phyloP scores from a whole-genome alignment of 768 basidiomycete genomes.

The Hypholoma sublateritium region DNA sequence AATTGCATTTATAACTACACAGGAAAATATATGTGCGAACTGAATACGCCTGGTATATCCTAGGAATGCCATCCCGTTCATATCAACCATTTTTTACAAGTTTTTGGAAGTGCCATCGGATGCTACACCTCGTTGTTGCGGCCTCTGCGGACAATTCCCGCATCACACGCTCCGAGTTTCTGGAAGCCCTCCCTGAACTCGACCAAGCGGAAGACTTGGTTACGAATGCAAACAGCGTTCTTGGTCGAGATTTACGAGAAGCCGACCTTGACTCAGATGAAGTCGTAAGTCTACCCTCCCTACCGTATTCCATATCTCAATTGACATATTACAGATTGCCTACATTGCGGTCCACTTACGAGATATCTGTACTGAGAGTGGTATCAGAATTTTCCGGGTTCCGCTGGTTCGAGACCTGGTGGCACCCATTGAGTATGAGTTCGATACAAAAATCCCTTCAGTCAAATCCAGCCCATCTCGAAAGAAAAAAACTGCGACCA shows the following conservation, averaged over 20 bases:
- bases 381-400: conserved; percentile 35
- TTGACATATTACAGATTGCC: conserved; percentile 32
- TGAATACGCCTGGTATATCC: conserved; percentile 67
- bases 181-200: conserved; percentile 28
- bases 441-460: background rate
- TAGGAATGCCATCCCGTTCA: conserved; percentile 43
- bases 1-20: background rate
- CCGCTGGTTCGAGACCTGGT: conserved; percentile 37
- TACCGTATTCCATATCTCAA: background rate
- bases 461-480: background rate
- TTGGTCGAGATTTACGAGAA: conserved; percentile 43
- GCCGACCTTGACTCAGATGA: conserved; percentile 45
- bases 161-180: conserved; percentile 39
- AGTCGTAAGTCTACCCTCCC: conserved; percentile 36
- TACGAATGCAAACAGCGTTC: conserved; percentile 29
- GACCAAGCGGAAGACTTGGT: conserved; percentile 30
- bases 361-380: conserved; percentile 30
- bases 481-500: background rate
- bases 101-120: conserved; percentile 50
- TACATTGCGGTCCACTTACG: conserved; percentile 40
- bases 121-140: conserved; percentile 48
- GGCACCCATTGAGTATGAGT: conserved; percentile 4
- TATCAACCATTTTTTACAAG: conserved; percentile 46
- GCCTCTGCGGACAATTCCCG: conserved; percentile 32
- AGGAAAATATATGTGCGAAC: conserved; percentile 71